Base-by-base conservation (phyloP, 768 basidiomycete species). In the Collybia sordida region DNA sequence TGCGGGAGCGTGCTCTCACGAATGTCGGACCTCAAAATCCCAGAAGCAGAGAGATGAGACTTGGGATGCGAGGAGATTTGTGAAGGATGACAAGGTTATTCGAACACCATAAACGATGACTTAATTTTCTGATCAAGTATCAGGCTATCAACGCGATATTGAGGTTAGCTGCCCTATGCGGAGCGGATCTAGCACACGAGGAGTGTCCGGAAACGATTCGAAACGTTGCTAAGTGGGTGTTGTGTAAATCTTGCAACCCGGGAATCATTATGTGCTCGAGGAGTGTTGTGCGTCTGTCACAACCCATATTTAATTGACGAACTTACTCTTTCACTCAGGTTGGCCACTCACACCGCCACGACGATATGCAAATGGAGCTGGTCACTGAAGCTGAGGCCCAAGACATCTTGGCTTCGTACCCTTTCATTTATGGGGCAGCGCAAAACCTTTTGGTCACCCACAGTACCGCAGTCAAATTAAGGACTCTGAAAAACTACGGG, bases 301-400 rank as follows among this genome's bases (percentile, higher is more conserved):
- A 21, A 9, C 40, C 39, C 31, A 17, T 3, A 27, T 5, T 51
- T 35, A 18, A 2, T 19, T 17, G 18, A 21, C 11, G 15, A 35
- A 45, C 11, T 21, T 21, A 28, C 2, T 9, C 40, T 12, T 39
- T 34, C 35, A 21, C n/a, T n/a, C 59, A 88, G 86, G 65, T 78
- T 27, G 80, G 80, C 0, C 86, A 88, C 60, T 76, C 75, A 36
- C 81, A 83, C 52, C 77, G 86, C n/a, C 86, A 88, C 54, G 73
- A 80, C 0, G 57, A 65, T 6, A 81, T 80, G 75, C 40, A 69
- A 17, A 56, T 86, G 42, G 56, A 64, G 2, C 3, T 79, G 25
- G 50, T 72, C 0, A 25, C 62, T 11, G 56, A 43, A 11, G 39
- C 50, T 6, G 64, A 59, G 15, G 59, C 58, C 8, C 24, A 31